Conservation (phyloP, 345 rosid species). For the Stellera chamaejasme region DNA sequence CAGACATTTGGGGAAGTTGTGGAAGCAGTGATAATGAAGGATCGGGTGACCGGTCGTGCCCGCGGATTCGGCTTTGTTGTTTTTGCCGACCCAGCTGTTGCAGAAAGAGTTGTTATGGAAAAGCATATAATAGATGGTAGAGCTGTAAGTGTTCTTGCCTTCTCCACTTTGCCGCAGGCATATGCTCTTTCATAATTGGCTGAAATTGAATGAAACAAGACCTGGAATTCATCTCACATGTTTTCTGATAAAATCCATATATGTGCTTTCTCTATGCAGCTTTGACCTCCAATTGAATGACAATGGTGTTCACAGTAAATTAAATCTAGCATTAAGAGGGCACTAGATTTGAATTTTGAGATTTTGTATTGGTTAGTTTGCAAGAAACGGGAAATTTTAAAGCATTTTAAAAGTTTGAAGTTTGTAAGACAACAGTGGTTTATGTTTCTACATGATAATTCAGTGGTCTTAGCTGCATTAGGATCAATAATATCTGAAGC, state of each 20-base stretch:
- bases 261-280: no score
- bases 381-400: background rate
- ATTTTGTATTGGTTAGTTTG: background rate
- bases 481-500: background rate
- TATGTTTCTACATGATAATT: slow-evolving; percentile 3
- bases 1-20: slow-evolving; percentile 66
- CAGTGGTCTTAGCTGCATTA: no score
- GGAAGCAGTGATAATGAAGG: slow-evolving; percentile 92
- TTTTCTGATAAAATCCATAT: no score
- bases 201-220: no score
- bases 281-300: no score
- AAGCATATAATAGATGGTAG: slow-evolving; percentile 80
- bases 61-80: slow-evolving; percentile 94
- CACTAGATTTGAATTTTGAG: no score
- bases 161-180: background rate
- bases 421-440: no score
- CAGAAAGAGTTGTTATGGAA: slow-evolving; percentile 69
- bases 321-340: no score
- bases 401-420: no score
- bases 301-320: no score
- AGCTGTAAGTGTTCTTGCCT: slow-evolving; percentile 44
- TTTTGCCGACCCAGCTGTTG: slow-evolving; percentile 70
- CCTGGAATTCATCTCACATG: background rate
- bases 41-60: slow-evolving; percentile 89
- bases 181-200: background rate